These are phyloP conservation scores for Rossbeevera mucosa DNA, from an alignment of 768 basidiomycete genomes.

Conservation along the genomic window DNA sequence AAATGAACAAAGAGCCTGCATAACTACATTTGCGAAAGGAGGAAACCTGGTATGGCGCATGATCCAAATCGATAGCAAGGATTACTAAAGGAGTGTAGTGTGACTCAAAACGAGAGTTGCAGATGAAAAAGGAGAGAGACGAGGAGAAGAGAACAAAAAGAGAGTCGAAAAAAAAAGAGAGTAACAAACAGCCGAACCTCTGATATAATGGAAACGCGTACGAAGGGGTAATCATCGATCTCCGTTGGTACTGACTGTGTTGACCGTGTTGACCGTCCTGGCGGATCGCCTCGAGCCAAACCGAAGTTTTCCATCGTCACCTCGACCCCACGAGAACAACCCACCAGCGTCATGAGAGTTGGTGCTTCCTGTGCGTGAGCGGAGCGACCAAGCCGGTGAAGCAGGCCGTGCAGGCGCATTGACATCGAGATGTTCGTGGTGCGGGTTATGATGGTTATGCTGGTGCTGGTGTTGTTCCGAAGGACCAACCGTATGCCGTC, in stretches of 20 bases:
- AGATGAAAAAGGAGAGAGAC: neutral
- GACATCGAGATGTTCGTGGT: constrained; percentile 55
- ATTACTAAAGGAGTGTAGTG: constrained; percentile 30
- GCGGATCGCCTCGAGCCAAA: constrained; percentile 70
- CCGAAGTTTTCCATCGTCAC: constrained; percentile 61
- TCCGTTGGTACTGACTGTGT: constrained; percentile 11
- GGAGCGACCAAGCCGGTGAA: constrained; percentile 84
- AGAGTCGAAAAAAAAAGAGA: constrained; percentile 7
- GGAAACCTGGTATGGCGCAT: constrained; percentile 12
- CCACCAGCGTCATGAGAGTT: constrained; percentile 66
- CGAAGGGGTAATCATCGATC: constrained; percentile 19
- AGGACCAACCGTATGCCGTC: constrained; percentile 73
- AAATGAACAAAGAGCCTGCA: constrained; percentile 29
- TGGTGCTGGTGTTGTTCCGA: constrained; percentile 25
- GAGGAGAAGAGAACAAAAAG: neutral
- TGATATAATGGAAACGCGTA: neutral
- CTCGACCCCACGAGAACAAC: constrained; percentile 64
- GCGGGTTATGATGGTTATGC: constrained; percentile 42
- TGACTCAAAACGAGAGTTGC: neutral
- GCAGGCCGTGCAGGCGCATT: constrained; percentile 51
- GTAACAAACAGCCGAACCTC: constrained; percentile 2
- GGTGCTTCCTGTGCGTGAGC: constrained; percentile 71
- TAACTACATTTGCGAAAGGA: constrained; percentile 21
- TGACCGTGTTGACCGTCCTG: constrained; percentile 34
- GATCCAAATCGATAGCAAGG: constrained; percentile 19